A percentile compares a stretch with the other conserved stretches of the same genome.
Conservation (phyloP, 306 rosid genomes). For the Spatholobus suberectus region DNA sequence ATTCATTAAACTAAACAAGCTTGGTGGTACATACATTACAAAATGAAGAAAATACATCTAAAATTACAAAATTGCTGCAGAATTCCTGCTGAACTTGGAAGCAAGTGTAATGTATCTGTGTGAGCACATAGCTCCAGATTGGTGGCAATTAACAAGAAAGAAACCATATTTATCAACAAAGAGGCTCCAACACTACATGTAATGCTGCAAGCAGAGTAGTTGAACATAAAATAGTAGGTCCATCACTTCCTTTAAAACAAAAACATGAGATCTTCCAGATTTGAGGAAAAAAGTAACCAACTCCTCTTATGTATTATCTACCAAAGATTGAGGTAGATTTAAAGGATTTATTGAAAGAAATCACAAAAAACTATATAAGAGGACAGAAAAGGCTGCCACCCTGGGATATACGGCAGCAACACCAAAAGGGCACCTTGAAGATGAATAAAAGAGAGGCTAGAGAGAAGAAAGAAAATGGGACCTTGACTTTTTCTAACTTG, state of each 20-base stretch:
- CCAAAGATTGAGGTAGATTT: neutral
- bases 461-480: constrained; percentile 3
- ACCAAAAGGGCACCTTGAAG: constrained; percentile 23
- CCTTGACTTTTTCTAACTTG: constrained; percentile 14
- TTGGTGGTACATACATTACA: neutral
- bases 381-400: neutral
- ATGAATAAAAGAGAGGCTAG: constrained; percentile 5
- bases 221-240: neutral
- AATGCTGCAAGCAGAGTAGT: neutral
- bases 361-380: neutral
- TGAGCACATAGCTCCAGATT: neutral
- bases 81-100: neutral
- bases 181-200: neutral
- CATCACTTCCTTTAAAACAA: neutral
- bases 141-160: neutral
- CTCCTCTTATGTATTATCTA: neutral
- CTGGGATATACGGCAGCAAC: neutral
- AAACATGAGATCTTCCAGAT: neutral
- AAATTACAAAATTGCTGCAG: neutral
- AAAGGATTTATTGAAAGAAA: constrained; percentile 20
- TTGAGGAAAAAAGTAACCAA: neutral
- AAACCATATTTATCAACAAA: neutral
- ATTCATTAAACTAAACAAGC: neutral
- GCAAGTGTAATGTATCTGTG: neutral
- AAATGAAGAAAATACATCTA: neutral